phyloP scores from a whole-genome alignment of 441 rosid genomes.

The Euphorbia celastroides region DNA sequence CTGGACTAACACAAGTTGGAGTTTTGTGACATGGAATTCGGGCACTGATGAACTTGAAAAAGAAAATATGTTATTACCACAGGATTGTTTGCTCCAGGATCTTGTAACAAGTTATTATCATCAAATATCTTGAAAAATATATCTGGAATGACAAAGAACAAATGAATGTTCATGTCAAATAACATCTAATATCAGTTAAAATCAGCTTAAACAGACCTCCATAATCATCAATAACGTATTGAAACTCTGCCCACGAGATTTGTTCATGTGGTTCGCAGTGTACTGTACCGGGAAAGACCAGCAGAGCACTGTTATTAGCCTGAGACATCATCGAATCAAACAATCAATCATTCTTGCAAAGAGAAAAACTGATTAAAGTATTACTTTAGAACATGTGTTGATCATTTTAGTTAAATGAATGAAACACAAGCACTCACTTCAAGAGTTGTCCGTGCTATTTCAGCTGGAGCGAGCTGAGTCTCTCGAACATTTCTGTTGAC shows the following conservation, averaged over 20 bases:
- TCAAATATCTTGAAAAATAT: constrained; percentile 77
- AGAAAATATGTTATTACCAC: constrained; percentile 55
- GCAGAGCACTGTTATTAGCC: constrained; percentile 68
- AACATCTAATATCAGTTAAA: constrained; percentile 9
- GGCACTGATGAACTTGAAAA: too few relatives aligned
- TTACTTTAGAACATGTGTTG: background rate
- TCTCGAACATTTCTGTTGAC: constrained; percentile 48
- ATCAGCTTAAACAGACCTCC: constrained; percentile 50
- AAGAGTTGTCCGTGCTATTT: constrained; percentile 73
- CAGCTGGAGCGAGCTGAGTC: constrained; percentile 63
- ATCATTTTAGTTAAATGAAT: constrained; percentile 5
- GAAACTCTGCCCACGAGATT: constrained; percentile 76
- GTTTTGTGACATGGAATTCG: constrained; percentile 10
- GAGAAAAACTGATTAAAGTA: constrained; percentile 1
- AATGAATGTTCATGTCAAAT: constrained; percentile 13
- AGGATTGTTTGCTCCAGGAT: constrained; percentile 77
- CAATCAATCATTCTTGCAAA: constrained; percentile 9
- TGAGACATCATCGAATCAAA: constrained; percentile 26
- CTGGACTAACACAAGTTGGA: background rate
- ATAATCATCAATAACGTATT: constrained; percentile 75
- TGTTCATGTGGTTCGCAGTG: constrained; percentile 86
- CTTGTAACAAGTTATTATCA: constrained; percentile 64
- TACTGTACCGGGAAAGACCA: constrained; percentile 76
- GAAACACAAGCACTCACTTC: constrained; percentile 76
- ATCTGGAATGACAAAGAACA: constrained; percentile 39